These are phyloP conservation scores for Trametes sanguinea DNA, from an alignment of 768 basidiomycete species.

Conservation along the genomic window DNA sequence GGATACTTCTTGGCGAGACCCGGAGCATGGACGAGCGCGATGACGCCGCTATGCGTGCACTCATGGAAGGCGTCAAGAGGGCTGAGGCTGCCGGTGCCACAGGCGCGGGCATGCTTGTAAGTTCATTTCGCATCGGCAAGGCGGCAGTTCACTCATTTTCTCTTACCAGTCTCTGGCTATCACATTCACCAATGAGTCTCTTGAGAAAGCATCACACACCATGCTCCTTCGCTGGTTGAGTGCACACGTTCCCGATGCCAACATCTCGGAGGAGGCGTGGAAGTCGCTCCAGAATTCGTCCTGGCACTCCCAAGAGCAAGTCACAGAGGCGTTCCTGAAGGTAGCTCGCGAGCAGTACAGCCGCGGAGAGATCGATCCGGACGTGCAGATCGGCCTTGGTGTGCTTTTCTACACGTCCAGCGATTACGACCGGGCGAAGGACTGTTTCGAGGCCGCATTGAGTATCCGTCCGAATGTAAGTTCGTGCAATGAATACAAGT, in stretches of 20 bases:
- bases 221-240: slow-evolving; percentile 86
- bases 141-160: slow-evolving; percentile 17
- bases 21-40: slow-evolving; percentile 90
- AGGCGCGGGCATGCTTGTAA: slow-evolving; percentile 75
- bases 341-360: slow-evolving; percentile 84
- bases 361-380: slow-evolving; percentile 74
- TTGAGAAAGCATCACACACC: slow-evolving; percentile 82
- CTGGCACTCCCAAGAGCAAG: slow-evolving; percentile 81
- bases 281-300: slow-evolving; percentile 56
- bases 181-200: slow-evolving; percentile 93
- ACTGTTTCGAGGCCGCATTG: slow-evolving; percentile 92
- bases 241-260: slow-evolving; percentile 60
- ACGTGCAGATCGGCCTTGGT: slow-evolving; percentile 92
- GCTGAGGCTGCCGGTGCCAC: slow-evolving; percentile 65
- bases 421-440: slow-evolving; percentile 87
- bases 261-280: slow-evolving; percentile 57
- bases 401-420: slow-evolving; percentile 88
- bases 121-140: slow-evolving; percentile 28
- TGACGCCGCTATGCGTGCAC: slow-evolving; percentile 77
- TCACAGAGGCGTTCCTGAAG: slow-evolving; percentile 81
- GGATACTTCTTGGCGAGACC: slow-evolving; percentile 90
- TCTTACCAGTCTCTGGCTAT: slow-evolving; percentile 82
- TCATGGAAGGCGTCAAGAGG: slow-evolving; percentile 67
- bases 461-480: slow-evolving; percentile 71
- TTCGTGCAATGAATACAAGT: not conserved